Base-by-base conservation (phyloP, 2,329 filamentous ascomycete species). In the Alternaria arbusti region DNA sequence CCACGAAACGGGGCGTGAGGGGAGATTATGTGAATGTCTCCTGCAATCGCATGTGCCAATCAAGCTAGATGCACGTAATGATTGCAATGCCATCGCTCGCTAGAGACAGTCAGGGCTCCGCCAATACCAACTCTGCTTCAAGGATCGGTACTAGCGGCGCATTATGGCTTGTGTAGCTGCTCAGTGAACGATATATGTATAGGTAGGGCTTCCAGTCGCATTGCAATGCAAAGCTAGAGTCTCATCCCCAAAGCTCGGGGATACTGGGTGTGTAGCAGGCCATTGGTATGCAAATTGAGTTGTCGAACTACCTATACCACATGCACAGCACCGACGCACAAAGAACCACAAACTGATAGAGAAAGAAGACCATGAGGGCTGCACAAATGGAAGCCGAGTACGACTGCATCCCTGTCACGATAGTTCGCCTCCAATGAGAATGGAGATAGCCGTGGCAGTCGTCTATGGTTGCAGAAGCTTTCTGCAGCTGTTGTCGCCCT, bases 261-360 rank as follows among this genome's bases (percentile, higher is more conserved):
- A 4, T 36, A 15, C 32, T 15, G 7, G 30, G 7, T 36, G 7
- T 36, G 7, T 36, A 36, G 32, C 15, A 9, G 8, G 0, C 1
- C 4, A 36, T 36, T 36, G 8, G 32, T 5, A n/a, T 8, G 30
- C 30, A 8, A 4, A 4, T 15, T 1, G 4, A n/a, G 13, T 9
- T 1, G 9, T n/a, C 15, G 4, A 4, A 36, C 15, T n/a, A 36
- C 15, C 32, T 36, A 5, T 36, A 15, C 32, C 4, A 5, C 32
- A n/a, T 36, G 4, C 15, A 36, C 32, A 36, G 32, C 32, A 36
- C 32, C 32, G 0, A 36, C 32, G 1, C 32, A 0, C 1, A 5
- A 1, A n/a, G 0, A 3, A 36, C 32, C 5, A 36, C 7, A n/a
- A 9, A 36, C 4, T n/a, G 0, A 5, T 9, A n/a, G 3, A 36